phyloP scores from a whole-genome alignment of 2,329 filamentous ascomycete species.

The Alternaria atra region DNA sequence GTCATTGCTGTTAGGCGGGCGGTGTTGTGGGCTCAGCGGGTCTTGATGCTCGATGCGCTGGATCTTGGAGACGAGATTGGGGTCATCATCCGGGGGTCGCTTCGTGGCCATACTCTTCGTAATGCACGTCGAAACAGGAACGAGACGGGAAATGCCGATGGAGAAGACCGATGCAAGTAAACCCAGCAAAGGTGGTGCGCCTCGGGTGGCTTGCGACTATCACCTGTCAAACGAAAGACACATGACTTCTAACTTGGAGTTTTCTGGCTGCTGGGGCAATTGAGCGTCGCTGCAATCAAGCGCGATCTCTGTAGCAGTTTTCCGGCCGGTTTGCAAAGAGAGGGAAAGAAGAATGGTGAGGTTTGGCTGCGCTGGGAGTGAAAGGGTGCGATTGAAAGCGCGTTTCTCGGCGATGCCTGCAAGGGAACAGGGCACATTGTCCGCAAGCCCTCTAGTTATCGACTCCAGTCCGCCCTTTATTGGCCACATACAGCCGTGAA shows the following conservation, averaged over 20 bases:
- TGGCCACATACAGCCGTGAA: conserved; percentile 14
- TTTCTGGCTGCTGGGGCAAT: background rate
- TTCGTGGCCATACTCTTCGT: conserved; percentile 37
- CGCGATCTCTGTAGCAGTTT: conserved; percentile 7
- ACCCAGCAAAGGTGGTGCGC: conserved; percentile 16
- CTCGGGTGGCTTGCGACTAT: conserved; percentile 24
- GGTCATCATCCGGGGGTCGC: conserved; percentile 34
- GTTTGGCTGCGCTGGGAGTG: conserved; percentile 10
- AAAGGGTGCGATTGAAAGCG: conserved; percentile 13
- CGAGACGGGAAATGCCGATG: conserved; percentile 18
- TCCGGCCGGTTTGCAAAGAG: background rate
- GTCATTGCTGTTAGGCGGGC: conserved; percentile 34
- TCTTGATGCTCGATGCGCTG: conserved; percentile 46
- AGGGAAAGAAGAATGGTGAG: conserved; percentile 2
- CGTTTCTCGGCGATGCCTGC: conserved; percentile 19
- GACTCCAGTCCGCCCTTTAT: conserved; percentile 12
- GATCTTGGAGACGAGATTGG: conserved; percentile 36
- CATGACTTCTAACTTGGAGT: conserved; percentile 14
- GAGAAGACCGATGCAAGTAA: conserved; percentile 15
- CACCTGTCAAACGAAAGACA: conserved; percentile 17
- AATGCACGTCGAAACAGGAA: conserved; percentile 21
- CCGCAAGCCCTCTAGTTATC: conserved; percentile 8
- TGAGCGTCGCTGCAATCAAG: conserved; percentile 2
- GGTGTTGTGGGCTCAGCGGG: conserved; percentile 30
- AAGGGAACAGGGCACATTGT: conserved; percentile 17